A percentile compares a stretch with the other conserved stretches of the same genome.
These are phyloP conservation scores for Carex pumila DNA, from an alignment of 176 grass and related monocot genomes.

Conservation along the genomic window DNA sequence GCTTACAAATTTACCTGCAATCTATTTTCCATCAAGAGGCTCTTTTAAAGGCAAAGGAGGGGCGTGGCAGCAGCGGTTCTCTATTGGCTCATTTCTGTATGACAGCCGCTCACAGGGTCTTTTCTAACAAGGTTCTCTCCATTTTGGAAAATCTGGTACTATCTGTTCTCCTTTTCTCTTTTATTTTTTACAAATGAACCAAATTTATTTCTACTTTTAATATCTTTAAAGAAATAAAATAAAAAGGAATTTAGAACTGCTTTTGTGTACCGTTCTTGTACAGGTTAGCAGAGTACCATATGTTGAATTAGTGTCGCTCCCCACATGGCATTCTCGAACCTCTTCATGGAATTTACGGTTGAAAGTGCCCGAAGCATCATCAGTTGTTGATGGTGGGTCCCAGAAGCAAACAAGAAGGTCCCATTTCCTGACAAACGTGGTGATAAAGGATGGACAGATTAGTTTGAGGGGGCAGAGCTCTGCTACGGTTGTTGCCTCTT, in stretches of 20 bases:
- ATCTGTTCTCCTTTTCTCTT: slow-evolving; percentile 13
- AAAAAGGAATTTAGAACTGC: neutral
- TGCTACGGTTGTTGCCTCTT: slow-evolving; percentile 56
- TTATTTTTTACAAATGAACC: neutral
- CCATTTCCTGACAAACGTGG: slow-evolving; percentile 69
- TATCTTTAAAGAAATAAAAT: slow-evolving; percentile 8
- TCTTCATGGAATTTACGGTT: slow-evolving; percentile 88
- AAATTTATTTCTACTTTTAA: slow-evolving; percentile 11
- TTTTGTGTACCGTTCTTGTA: slow-evolving; percentile 2
- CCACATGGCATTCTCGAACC: slow-evolving; percentile 86
- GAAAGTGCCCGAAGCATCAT: slow-evolving; percentile 60
- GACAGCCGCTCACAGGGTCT: slow-evolving; percentile 76
- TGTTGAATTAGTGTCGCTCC: slow-evolving; percentile 59
- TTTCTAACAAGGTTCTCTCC: slow-evolving; percentile 75
- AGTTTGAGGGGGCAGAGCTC: slow-evolving; percentile 73
- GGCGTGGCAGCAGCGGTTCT: neutral
- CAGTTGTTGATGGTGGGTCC: slow-evolving; percentile 34
- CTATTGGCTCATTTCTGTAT: slow-evolving; percentile 52
- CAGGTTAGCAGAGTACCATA: slow-evolving; percentile 84
- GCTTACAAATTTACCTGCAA: slow-evolving; percentile 72
- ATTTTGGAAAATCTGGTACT: slow-evolving; percentile 76
- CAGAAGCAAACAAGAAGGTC: slow-evolving; percentile 48
- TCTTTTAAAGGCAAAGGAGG: slow-evolving; percentile 41
- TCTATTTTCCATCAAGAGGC: slow-evolving; percentile 70
- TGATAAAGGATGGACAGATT: slow-evolving; percentile 80